These are phyloP conservation scores for Paecilomyces sp. DNA, from an alignment of 2,329 filamentous ascomycete genomes.

Conservation along the genomic window DNA sequence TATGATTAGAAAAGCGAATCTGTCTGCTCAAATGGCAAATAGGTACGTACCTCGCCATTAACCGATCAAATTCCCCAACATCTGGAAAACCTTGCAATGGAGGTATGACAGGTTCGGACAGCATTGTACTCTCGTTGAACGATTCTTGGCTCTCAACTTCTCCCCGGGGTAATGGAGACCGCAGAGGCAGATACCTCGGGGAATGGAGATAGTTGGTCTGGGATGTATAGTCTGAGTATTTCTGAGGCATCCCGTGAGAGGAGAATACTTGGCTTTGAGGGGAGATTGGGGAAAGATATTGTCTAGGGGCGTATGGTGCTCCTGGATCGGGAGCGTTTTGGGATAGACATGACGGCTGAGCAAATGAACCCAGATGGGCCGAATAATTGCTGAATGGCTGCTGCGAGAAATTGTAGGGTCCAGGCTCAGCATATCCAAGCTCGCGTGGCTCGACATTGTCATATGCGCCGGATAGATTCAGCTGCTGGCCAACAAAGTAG, in stretches of 20 bases:
- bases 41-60: slow-evolving; percentile 35
- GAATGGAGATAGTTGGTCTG: slow-evolving; percentile 24
- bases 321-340: slow-evolving; percentile 22
- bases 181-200: slow-evolving; percentile 25
- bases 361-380: slow-evolving; percentile 27
- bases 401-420: slow-evolving; percentile 24
- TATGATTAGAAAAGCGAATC: neutral
- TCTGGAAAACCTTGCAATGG: slow-evolving; percentile 38
- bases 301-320: slow-evolving; percentile 22
- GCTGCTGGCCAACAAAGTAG: slow-evolving; percentile 27
- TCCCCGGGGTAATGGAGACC: slow-evolving; percentile 26
- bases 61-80: slow-evolving; percentile 38
- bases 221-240: slow-evolving; percentile 22
- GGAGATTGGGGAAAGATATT: slow-evolving; percentile 23
- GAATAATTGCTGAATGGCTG: slow-evolving; percentile 31
- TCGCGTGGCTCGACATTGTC: slow-evolving; percentile 23
- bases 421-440: slow-evolving; percentile 20
- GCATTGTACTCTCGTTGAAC: slow-evolving; percentile 34
- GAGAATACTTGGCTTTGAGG: slow-evolving; percentile 23
- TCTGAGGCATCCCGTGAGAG: slow-evolving; percentile 22
- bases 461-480: slow-evolving; percentile 24
- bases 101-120: slow-evolving; percentile 38
- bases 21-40: neutral
- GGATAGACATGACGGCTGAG: slow-evolving; percentile 24
- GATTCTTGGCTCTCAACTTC: slow-evolving; percentile 40